Base-by-base conservation (phyloP, 176 grass and related monocot genomes). In the Phragmites australis region DNA sequence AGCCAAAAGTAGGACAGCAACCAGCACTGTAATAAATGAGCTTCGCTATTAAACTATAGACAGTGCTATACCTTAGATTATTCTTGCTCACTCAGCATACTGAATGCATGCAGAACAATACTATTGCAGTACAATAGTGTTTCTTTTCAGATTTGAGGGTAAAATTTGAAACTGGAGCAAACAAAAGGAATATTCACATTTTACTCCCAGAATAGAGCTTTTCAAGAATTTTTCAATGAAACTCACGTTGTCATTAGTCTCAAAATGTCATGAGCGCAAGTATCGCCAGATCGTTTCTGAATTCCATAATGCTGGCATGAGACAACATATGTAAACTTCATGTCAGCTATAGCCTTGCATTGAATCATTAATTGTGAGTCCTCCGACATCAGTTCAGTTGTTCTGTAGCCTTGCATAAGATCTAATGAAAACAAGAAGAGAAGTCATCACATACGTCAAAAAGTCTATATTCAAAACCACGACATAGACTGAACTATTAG, bases 281-380 rank as follows among this genome's bases (percentile, higher is more conserved):
- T 14, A 51, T 99, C 92, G 48, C 90, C 84, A 61, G 80, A 87
- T 42, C 92, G 88, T 81, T 99, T 99, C 65, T 99, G 90, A 69
- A 95, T 91, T 81, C 92, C 92, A 64, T 99, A 99, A 74, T 93
- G 86, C 50, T 99, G 92, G 86, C 96, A 99, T 6, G 96, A 95
- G 23, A 99, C 92, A 81, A 95, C 96, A 86, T 99, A 99, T 52
- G 96, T 99, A 81, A 99, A 99, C 65, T 99, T 99, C 92, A 95
- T 91, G 52, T 99, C 96, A 81, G 88, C 92, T 85, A 99, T 85
- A 80, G 96, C 96, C 87, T 99, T 93, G 84, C 96, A 99, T 70
- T 94, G 73, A 48, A 84, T 87, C 92, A 91, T 93, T 65, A 99
- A 67, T 70, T 86, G 74, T 40, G 89, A 82, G 21, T 92, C 96